Conservation (phyloP, 2,329 filamentous ascomycete genomes). For the Alternaria sp. region DNA sequence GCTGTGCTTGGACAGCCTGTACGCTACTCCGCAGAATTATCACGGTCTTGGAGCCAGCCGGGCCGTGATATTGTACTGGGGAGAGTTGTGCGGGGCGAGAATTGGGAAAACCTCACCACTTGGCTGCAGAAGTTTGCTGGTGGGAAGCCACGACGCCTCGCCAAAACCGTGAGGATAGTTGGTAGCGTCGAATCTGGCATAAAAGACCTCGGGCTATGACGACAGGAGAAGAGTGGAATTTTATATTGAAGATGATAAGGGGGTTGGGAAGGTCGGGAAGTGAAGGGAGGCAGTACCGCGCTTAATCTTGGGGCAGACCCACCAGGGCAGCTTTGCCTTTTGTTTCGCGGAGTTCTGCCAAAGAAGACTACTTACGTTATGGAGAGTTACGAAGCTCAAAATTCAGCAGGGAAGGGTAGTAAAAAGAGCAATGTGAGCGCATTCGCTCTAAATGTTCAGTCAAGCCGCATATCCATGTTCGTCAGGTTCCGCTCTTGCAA, state of each 20-base stretch:
- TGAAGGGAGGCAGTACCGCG: not conserved
- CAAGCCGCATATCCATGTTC: not conserved
- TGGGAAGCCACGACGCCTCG: constrained; percentile 13
- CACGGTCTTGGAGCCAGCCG: constrained; percentile 1
- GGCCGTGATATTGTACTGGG: constrained; percentile 14
- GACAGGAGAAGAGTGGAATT: not conserved
- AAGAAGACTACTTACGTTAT: not conserved
- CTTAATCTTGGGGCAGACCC: not conserved
- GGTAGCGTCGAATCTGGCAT: constrained; percentile 13
- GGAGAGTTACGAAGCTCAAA: not conserved
- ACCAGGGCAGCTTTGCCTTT: not conserved
- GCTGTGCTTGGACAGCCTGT: constrained; percentile 43
- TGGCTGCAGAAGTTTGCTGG: constrained; percentile 23
- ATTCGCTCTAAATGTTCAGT: not conserved
- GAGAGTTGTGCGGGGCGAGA: constrained; percentile 20
- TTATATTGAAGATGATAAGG: not conserved
- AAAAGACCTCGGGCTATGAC: constrained; percentile 2
- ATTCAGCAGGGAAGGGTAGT: not conserved
- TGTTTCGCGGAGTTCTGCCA: not conserved
- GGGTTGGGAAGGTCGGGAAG: too few species aligned
- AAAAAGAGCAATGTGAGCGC: not conserved
- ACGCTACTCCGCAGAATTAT: not conserved
- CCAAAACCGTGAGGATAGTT: constrained; percentile 14
- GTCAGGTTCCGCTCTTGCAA: not conserved
- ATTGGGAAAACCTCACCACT: constrained; percentile 24